Evolutionary conservation across 352 stramenopile species (phyloP).

Genomic region (Globisporangium cylindrosporum): DNA sequence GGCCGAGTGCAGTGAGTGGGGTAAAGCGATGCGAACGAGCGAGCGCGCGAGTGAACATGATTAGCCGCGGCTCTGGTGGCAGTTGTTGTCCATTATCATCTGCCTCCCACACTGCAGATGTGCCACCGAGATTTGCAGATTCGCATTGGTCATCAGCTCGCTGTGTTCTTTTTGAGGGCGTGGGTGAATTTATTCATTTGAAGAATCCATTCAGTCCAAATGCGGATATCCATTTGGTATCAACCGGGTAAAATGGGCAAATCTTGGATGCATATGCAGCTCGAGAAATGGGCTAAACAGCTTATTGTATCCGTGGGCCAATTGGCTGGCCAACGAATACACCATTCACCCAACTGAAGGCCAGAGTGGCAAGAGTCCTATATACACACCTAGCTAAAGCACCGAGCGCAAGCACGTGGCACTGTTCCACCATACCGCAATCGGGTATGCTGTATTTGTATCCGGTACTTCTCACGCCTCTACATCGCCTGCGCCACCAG

Average conservation of each 20-base stretch:
- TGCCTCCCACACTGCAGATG: background rate
- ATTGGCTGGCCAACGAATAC: background rate
- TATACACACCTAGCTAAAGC: background rate
- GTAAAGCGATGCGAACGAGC: background rate
- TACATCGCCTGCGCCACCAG: background rate
- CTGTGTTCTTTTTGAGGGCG: background rate
- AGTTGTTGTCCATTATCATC: background rate
- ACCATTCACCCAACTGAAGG: background rate
- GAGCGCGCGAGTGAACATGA: background rate
- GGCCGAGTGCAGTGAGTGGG: background rate
- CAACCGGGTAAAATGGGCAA: background rate
- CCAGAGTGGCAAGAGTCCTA: background rate
- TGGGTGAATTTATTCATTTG: slow-evolving; percentile 8
- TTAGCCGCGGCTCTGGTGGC: background rate
- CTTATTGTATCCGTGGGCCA: background rate
- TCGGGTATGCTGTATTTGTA: background rate
- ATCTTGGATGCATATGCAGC: background rate
- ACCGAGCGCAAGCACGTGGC: background rate
- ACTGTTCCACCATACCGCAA: background rate
- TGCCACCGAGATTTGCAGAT: slow-evolving; percentile 6
- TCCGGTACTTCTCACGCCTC: background rate
- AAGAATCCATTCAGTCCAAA: slow-evolving; percentile 3
- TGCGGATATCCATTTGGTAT: background rate
- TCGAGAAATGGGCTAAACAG: background rate
- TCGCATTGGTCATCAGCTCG: background rate